These are phyloP conservation scores for Leccinum griseonigrum DNA, from an alignment of 1,284 basidiomycete species.

Conservation along the genomic window DNA sequence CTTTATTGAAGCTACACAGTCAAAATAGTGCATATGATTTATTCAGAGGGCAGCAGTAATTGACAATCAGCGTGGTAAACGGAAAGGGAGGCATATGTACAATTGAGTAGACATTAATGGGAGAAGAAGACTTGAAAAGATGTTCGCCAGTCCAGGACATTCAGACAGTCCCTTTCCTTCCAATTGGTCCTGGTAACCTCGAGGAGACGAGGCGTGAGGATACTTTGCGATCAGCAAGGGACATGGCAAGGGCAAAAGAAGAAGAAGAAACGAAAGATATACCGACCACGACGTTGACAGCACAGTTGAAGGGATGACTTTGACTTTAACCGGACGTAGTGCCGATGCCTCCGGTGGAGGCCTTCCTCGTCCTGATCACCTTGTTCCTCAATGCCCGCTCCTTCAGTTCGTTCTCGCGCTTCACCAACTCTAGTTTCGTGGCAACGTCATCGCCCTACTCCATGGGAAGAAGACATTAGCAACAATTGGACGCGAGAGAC, in stretches of 20 bases:
- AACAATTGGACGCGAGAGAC: neutral
- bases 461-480: constrained; percentile 4
- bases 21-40: constrained; percentile 8
- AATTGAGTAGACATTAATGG: constrained; percentile 23
- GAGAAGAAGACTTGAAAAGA: constrained; percentile 3
- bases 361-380: constrained; percentile 68
- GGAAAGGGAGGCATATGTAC: constrained; percentile 4
- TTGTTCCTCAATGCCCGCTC: constrained; percentile 78
- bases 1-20: too few relatives aligned
- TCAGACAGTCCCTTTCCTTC: constrained; percentile 3
- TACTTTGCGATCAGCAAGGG: constrained; percentile 22
- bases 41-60: constrained; percentile 23
- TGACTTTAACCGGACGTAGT: constrained; percentile 22
- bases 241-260: constrained; percentile 12
- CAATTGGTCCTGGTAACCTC: constrained; percentile 27
- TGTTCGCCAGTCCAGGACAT: constrained; percentile 24
- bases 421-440: constrained; percentile 46
- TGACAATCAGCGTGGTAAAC: constrained; percentile 16
- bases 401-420: constrained; percentile 70
- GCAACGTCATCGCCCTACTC: constrained; percentile 19
- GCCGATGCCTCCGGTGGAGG: constrained; percentile 24
- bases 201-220: constrained; percentile 14
- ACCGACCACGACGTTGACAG: constrained; percentile 11
- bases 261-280: constrained; percentile 13
- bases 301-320: neutral